Conservation (phyloP, 2,329 filamentous ascomycete species). For the Beauveria medogensis region DNA sequence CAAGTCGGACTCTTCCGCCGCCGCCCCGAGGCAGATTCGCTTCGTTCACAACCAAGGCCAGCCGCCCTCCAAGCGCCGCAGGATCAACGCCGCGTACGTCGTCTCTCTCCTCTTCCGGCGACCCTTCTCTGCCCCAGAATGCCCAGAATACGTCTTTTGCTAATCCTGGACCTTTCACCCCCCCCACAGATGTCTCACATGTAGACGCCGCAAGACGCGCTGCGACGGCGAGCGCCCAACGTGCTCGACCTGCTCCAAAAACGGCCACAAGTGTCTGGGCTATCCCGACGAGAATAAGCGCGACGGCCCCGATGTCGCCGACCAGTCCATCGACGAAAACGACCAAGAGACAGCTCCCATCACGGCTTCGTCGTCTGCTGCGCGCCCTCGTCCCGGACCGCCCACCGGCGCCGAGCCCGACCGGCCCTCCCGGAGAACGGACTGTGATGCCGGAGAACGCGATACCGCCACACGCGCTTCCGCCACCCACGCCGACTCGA, state of each 20-base stretch:
- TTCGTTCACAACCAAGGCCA: constrained; percentile 79
- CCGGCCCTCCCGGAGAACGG: not conserved
- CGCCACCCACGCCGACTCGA: not conserved
- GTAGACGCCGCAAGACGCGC: constrained; percentile 67
- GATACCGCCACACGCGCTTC: not conserved
- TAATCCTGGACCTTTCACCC: not conserved
- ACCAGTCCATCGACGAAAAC: constrained; percentile 29
- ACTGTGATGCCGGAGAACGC: not conserved
- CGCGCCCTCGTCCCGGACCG: not conserved
- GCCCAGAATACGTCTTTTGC: not conserved
- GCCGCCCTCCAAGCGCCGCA: constrained; percentile 68
- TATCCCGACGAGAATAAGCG: constrained; percentile 44
- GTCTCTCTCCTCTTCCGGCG: constrained; percentile 17
- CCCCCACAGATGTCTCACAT: constrained; percentile 54
- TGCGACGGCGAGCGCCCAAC: constrained; percentile 65
- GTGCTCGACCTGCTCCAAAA: constrained; percentile 65
- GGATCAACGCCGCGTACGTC: constrained; percentile 69
- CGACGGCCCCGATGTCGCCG: constrained; percentile 22
- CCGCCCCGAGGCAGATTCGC: constrained; percentile 52
- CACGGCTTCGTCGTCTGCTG: not conserved
- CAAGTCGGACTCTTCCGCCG: constrained; percentile 24
- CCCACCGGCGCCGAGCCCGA: not conserved
- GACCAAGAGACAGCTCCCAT: constrained; percentile 16
- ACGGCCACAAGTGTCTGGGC: constrained; percentile 60
- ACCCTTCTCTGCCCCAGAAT: not conserved